Conservation (phyloP, 2,329 filamentous ascomycete species). For the Didymella sp. region DNA sequence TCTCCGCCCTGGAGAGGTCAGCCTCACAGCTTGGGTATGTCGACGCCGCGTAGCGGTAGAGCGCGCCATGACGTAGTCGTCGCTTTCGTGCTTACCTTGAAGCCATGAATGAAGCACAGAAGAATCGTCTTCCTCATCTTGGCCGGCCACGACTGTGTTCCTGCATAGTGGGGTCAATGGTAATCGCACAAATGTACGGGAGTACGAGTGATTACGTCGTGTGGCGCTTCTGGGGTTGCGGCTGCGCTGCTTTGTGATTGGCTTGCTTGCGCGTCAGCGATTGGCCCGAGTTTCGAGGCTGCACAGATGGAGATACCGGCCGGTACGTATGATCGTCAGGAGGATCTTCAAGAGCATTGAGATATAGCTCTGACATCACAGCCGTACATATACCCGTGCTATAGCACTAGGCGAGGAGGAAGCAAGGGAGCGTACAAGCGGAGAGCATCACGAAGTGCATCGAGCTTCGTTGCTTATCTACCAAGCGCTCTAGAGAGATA, state of each 20-base stretch:
- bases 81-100: constrained; percentile 66
- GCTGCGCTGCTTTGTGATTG: constrained; percentile 26
- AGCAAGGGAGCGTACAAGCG: no score
- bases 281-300: constrained; percentile 8
- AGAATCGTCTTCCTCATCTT: constrained; percentile 80
- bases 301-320: neutral
- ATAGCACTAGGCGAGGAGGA: no score
- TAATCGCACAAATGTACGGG: constrained; percentile 1
- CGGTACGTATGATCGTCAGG: constrained; percentile 12
- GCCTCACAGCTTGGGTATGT: neutral
- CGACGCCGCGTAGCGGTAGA: neutral
- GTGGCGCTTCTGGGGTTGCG: constrained; percentile 22
- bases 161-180: constrained; percentile 39
- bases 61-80: constrained; percentile 1
- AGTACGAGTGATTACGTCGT: constrained; percentile 30
- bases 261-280: neutral
- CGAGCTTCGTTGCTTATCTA: no score
- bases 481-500: no score
- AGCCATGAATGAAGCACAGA: constrained; percentile 86
- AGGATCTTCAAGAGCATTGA: neutral
- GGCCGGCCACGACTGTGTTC: constrained; percentile 37
- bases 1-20: constrained; percentile 68
- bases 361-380: neutral
- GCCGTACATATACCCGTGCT: no score
- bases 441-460: no score